Percentiles rank a stretch among this genome's conserved stretches.
phyloP scores from a whole-genome alignment of 2,329 filamentous ascomycete species.

The Botrytis pseudocinerea region DNA sequence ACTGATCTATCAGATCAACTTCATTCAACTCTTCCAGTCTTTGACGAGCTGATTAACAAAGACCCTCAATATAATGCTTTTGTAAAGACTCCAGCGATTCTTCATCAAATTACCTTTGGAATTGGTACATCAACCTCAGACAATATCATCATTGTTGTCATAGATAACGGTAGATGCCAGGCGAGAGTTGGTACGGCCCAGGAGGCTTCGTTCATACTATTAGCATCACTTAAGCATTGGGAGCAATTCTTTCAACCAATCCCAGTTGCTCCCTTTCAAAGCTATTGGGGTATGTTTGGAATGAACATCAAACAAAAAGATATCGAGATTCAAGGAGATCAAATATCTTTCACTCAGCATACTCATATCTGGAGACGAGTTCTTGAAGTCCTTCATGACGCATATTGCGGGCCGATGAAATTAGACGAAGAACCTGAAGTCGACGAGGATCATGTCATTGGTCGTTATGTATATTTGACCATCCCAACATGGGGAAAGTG shows the following conservation, averaged over 20 bases:
- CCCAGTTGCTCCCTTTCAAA: constrained; percentile 26
- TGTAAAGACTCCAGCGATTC: neutral
- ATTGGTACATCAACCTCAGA: neutral
- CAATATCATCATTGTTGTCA: neutral
- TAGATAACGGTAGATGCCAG: constrained; percentile 1
- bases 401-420: constrained; percentile 47
- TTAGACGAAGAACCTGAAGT: constrained; percentile 44
- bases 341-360: constrained; percentile 43
- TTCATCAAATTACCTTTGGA: neutral
- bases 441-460: constrained; percentile 48
- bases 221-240: constrained; percentile 25
- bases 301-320: constrained; percentile 53
- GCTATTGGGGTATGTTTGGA: constrained; percentile 40
- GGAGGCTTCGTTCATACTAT: neutral
- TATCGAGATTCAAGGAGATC: constrained; percentile 49
- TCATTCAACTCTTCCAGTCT: neutral
- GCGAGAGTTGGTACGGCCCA: neutral
- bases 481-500: constrained; percentile 49
- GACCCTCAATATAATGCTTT: neutral
- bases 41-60: neutral
- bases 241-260: constrained; percentile 27
- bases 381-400: constrained; percentile 51
- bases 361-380: constrained; percentile 50
- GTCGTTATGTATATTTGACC: constrained; percentile 49
- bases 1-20: neutral